Evolutionary conservation across 148 eudicot species (phyloP), one percentile per base, ranked within the genome.

Genomic region (Vaccinium darrowii): DNA sequence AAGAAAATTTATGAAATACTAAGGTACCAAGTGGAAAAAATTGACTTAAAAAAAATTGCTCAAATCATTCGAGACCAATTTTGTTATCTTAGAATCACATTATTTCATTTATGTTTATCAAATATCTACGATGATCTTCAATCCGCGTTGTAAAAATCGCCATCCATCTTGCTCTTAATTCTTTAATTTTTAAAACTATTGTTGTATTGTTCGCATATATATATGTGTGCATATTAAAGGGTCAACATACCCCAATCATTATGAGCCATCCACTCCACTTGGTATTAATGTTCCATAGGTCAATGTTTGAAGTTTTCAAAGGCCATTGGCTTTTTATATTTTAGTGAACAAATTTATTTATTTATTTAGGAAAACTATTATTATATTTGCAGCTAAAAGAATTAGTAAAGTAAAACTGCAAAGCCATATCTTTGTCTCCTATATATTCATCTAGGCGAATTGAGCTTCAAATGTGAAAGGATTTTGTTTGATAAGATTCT

Each of bases 221-320:
- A 21, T n/a, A n/a, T n/a, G n/a, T 3, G 3, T 3, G 3, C 36
- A 33, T 33, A 33, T 1, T 33, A 33, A 33, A 82, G 69, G 83
- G 81, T 85, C 87, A 85, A 83, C 51, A 73, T 1, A 13, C 57
- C 81, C 82, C 82, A 85, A 83, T 87, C 82, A 87, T 81, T 25
- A 62, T n/a, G 23, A 21, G 47, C 81, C 77, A 88, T 85, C 84
- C 63, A 85, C 88, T 84, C 86, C 90, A 88, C 90, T 88, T 86
- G 87, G 84, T 81, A 52, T 81, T 43, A 43, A 79, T 76, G 71
- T 76, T 69, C 82, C 60, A 85, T 49, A 16, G 57, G 82, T 88
- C 88, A 87, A 79, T 52, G 18, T 23, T 84, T 78, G 52, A 43
- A 78, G 16, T 51, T 39, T 39, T 78, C 4, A 51, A 52, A 43